These are phyloP conservation scores for Ceratocystiopsis minuta DNA, from an alignment of 2,329 filamentous ascomycete genomes.

Conservation along the genomic window DNA sequence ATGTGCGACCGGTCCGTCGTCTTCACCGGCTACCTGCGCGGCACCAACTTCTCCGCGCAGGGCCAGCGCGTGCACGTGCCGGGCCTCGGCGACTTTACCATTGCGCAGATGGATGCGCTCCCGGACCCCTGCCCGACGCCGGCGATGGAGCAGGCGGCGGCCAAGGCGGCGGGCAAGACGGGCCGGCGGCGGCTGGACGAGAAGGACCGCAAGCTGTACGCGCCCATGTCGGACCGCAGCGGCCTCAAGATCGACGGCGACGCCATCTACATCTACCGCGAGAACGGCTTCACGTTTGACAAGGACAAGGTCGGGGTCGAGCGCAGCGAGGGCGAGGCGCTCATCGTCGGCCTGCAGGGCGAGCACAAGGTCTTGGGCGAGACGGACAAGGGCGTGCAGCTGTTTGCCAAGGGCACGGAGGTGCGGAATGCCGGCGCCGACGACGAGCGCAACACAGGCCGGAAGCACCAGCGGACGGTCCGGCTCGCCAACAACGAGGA, in stretches of 20 bases:
- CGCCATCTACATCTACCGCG: conserved; percentile 70
- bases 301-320: conserved; percentile 48
- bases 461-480: conserved; percentile 39
- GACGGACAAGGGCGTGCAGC: conserved; percentile 61
- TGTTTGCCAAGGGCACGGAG: conserved; percentile 64
- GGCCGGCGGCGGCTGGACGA: conserved; percentile 66
- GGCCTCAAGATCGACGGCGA: conserved; percentile 94
- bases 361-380: conserved; percentile 70
- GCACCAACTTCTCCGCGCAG: conserved; percentile 78
- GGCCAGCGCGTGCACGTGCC: conserved; percentile 82
- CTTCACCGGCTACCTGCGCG: conserved; percentile 81
- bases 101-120: conserved; percentile 67
- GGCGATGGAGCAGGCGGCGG: conserved; percentile 69
- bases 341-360: conserved; percentile 77
- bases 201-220: conserved; percentile 91
- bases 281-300: conserved; percentile 60
- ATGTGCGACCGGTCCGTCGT: conserved; percentile 86
- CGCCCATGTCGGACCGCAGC: conserved; percentile 95
- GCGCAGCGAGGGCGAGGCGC: conserved; percentile 82
- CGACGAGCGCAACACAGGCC: conserved; percentile 40
- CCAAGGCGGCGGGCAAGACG: conserved; percentile 69
- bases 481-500: conserved; percentile 41
- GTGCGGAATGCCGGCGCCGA: conserved; percentile 31
- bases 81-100: conserved; percentile 74
- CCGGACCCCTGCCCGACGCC: conserved; percentile 94